Base-by-base conservation (phyloP, 441 rosid genomes). In the Flueggea neowawraea region DNA sequence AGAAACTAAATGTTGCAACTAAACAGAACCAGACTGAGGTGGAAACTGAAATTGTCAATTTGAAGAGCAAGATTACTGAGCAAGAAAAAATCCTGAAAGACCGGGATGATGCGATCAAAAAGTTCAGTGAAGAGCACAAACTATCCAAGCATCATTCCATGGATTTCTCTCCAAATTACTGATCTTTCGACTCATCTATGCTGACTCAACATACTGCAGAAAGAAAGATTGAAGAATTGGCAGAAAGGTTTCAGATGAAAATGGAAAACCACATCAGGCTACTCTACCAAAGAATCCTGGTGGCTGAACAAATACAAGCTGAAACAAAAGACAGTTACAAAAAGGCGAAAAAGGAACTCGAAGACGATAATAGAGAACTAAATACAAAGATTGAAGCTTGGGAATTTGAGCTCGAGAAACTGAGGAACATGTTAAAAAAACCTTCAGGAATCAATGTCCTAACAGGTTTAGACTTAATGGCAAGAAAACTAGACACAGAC, bases 301-400 rank as follows among this genome's bases (percentile, higher is more conserved):
- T 86, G 41, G 81, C 94, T 9, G 95, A 92, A 79, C 90, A 86
- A 13, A 74, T 84, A 17, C 96, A 88, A 55, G 51, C 58, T 7
- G 96, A 86, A 63, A 86, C 75, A 65, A 89, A 73, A 58, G 87
- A 85, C 0, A 53, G 63, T 31, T 75, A 68, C 57, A 79, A 65
- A 75, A 70, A 55, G 47, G 57, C 62, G 12, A 61, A 73, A 55
- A 84, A 81, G 33, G 62, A 66, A 43, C 70, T 74, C 0, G 75
- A 78, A 63, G 73, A 76, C 44, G 89, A 78, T 59, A 73, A 64
- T 58, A 82, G 55, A 52, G 68, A 62, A 17, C 74, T 81, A 1
- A 50, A 53, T 49, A 74, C 61, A 49, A 76, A 64, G 55, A 54
- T 73, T 36, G 56, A 64, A 15, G 31, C 53, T 33, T 62, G 54